phyloP scores from a whole-genome alignment of 306 rosid genomes.

The Dryas octopetala region DNA sequence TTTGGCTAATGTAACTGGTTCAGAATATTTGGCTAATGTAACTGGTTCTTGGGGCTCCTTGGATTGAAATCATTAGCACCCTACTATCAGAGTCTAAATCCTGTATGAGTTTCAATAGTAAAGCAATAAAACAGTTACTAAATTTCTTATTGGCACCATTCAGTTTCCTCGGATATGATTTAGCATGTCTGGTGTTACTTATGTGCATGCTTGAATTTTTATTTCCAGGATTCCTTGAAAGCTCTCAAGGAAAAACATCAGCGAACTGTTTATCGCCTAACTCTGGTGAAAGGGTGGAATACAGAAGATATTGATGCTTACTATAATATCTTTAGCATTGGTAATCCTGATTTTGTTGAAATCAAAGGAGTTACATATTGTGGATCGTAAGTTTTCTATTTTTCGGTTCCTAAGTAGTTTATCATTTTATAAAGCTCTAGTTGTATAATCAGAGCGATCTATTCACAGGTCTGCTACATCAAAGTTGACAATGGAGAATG shows the following conservation, averaged over 20 bases:
- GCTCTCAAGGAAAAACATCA: constrained; percentile 82
- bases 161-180: constrained; percentile 10
- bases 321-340: constrained; percentile 69
- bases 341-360: constrained; percentile 93
- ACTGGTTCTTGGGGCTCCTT: neutral
- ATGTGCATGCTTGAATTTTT: constrained; percentile 24
- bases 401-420: constrained; percentile 5
- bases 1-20: neutral
- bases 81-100: neutral
- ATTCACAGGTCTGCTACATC: constrained; percentile 77
- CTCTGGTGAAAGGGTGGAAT: constrained; percentile 97
- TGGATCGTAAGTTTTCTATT: constrained; percentile 73
- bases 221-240: constrained; percentile 79
- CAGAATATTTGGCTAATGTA: too few relatives aligned
- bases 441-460: constrained; percentile 29
- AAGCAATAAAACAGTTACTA: neutral
- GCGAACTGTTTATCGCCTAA: constrained; percentile 94
- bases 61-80: neutral
- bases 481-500: constrained; percentile 97
- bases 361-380: constrained; percentile 98
- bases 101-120: neutral
- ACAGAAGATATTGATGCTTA: constrained; percentile 87
- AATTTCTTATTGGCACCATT: neutral
- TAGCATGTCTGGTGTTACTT: constrained; percentile 17
- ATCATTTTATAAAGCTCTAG: constrained; percentile 8